Percentiles rank a stretch among this genome's conserved stretches.
These are phyloP conservation scores for Conringia planisiliqua DNA, from an alignment of 345 rosid species.

Conservation along the genomic window DNA sequence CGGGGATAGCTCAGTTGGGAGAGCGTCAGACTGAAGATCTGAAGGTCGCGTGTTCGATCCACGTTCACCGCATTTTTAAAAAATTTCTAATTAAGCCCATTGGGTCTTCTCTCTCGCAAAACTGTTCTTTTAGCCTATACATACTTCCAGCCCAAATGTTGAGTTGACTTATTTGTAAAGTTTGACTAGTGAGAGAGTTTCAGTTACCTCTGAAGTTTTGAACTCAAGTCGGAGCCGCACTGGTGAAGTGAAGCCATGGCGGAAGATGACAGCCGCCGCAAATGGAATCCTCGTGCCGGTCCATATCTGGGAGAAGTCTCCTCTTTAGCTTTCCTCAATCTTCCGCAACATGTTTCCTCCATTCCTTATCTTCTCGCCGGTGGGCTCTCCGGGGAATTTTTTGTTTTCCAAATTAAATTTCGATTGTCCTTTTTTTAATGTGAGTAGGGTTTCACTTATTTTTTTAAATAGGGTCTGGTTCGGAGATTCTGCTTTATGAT, in stretches of 20 bases:
- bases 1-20: constrained; percentile 65
- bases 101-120: background rate
- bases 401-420: background rate
- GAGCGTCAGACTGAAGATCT: constrained; percentile 83
- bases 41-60: constrained; percentile 73
- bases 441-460: background rate
- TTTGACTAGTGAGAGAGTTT: constrained; percentile 1
- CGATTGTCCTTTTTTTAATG: background rate
- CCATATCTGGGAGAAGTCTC: constrained; percentile 84
- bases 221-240: constrained; percentile 24
- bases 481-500: constrained; percentile 62
- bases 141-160: background rate
- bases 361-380: constrained; percentile 67
- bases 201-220: constrained; percentile 10
- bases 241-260: constrained; percentile 36
- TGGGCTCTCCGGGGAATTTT: constrained; percentile 9
- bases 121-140: background rate
- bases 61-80: constrained; percentile 75
- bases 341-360: constrained; percentile 47
- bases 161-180: background rate
- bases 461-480: constrained; percentile 62
- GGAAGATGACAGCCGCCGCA: constrained; percentile 31
- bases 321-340: constrained; percentile 68
- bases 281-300: constrained; percentile 47
- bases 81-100: too few species aligned